Conservation (phyloP, 176 grass and related monocot species). For the Raddia guianensis region DNA sequence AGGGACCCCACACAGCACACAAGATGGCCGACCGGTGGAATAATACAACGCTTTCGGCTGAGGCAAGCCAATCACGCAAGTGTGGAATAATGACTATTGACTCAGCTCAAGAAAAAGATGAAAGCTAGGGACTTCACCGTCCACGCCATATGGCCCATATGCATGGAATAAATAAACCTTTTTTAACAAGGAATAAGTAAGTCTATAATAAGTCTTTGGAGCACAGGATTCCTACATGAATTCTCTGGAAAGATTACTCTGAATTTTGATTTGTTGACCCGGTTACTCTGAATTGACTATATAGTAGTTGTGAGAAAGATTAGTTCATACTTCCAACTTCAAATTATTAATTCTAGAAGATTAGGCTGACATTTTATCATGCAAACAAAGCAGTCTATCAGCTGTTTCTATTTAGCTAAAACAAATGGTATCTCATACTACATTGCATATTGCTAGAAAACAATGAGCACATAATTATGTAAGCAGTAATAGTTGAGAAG, state of each 20-base stretch:
- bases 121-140: too few species aligned
- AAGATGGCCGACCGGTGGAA: too few species aligned
- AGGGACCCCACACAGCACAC: too few species aligned
- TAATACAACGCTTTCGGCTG: too few species aligned
- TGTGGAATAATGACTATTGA: too few species aligned
- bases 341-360: neutral
- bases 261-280: neutral
- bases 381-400: neutral
- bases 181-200: too few species aligned
- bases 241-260: too few species aligned
- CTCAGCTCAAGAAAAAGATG: too few species aligned
- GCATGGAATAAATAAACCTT: too few species aligned
- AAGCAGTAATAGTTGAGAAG: neutral
- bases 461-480: neutral
- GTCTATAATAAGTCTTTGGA: too few species aligned
- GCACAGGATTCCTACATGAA: too few species aligned
- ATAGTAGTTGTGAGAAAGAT: constrained; percentile 1
- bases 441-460: neutral
- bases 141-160: too few species aligned
- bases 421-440: neutral
- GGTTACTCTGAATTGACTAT: neutral
- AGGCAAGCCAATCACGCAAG: neutral
- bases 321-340: neutral
- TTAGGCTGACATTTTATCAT: neutral
- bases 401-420: neutral